phyloP scores from a whole-genome alignment of 257 asterid genomes.

The Nicotiana undulata region DNA sequence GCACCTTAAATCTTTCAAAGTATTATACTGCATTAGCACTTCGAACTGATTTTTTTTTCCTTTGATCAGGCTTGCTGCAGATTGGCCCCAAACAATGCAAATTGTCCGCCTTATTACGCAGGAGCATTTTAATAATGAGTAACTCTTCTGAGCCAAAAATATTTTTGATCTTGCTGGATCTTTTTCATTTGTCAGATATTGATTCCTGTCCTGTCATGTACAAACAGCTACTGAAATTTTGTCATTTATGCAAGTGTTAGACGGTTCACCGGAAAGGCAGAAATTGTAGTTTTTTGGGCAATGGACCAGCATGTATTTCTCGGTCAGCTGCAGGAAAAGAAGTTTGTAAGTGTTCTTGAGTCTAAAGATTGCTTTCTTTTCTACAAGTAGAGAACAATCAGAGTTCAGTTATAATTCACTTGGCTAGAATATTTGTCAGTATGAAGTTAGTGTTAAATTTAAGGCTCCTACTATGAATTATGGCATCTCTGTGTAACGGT shows the following conservation, averaged over 20 bases:
- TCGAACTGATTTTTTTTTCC: background rate
- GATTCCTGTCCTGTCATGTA: background rate
- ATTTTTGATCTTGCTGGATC: slow-evolving; percentile 6
- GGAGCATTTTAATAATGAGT: slow-evolving; percentile 94
- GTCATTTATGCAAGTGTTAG: slow-evolving; percentile 26
- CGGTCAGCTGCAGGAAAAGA: slow-evolving; percentile 84
- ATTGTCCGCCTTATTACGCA: slow-evolving; percentile 71
- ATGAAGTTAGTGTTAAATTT: background rate
- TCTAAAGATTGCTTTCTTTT: background rate
- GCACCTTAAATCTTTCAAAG: background rate
- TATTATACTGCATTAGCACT: background rate
- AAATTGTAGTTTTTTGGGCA: slow-evolving; percentile 82
- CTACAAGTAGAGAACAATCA: background rate
- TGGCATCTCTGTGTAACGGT: background rate
- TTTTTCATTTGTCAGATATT: slow-evolving; percentile 5
- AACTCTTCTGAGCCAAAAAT: slow-evolving; percentile 19
- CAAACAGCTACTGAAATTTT: background rate
- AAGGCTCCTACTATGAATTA: background rate
- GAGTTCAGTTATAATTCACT: background rate
- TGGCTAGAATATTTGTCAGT: background rate
- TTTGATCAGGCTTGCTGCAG: slow-evolving; percentile 72
- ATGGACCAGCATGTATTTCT: slow-evolving; percentile 88
- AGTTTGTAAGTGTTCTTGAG: slow-evolving; percentile 58
- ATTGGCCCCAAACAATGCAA: slow-evolving; percentile 90
- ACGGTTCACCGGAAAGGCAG: slow-evolving; percentile 77